These are phyloP conservation scores for Lonicera japonica DNA, from an alignment of 129 eudicot genomes.

Conservation along the genomic window DNA sequence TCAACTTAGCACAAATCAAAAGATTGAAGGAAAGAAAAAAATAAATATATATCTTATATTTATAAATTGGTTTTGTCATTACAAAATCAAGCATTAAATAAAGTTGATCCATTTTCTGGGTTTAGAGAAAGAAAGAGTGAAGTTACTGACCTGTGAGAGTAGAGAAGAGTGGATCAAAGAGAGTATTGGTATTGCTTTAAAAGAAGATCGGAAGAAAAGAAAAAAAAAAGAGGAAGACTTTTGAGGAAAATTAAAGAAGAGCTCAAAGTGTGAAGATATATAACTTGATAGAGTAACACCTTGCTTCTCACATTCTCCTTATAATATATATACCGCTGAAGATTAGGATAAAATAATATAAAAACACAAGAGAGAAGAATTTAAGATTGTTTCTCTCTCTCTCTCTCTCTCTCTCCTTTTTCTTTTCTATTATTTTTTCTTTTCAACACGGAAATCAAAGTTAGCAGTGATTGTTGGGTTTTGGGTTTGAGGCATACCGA, in stretches of 20 bases:
- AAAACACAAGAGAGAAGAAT: slow-evolving; percentile 26
- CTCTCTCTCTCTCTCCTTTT: too few relatives aligned
- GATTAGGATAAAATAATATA: slow-evolving; percentile 6
- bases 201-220: neutral
- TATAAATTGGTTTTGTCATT: too few relatives aligned
- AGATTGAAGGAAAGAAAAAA: too few relatives aligned
- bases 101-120: too few relatives aligned
- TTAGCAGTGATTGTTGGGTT: slow-evolving; percentile 11
- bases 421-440: neutral
- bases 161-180: too few relatives aligned
- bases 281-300: too few relatives aligned
- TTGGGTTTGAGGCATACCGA: slow-evolving; percentile 55
- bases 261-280: neutral
- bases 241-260: slow-evolving; percentile 7
- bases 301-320: too few relatives aligned
- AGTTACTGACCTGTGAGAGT: slow-evolving; percentile 18
- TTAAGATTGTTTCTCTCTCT: slow-evolving; percentile 28
- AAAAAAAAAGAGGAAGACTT: slow-evolving; percentile 1
- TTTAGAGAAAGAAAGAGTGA: neutral
- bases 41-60: too few relatives aligned
- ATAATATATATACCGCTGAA: slow-evolving; percentile 5
- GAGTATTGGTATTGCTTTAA: neutral
- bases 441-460: slow-evolving; percentile 51
- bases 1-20: too few relatives aligned
- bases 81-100: too few relatives aligned